Evolutionary conservation across 352 stramenopile species (phyloP).

Genomic region (Pilasporangium apinafurcum): DNA sequence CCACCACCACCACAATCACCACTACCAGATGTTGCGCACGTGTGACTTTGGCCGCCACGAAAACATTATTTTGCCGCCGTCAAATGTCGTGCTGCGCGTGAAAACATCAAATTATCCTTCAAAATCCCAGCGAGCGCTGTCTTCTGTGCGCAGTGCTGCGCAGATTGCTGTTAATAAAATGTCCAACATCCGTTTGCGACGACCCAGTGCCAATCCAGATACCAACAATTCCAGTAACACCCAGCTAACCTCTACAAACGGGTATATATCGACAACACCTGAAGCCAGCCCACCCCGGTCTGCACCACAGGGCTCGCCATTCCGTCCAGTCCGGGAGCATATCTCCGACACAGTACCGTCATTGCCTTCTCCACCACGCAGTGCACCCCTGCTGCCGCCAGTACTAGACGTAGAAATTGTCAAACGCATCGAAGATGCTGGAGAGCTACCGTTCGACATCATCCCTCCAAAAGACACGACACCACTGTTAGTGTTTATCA

Average conservation of each 20-base stretch:
- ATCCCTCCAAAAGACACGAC: slow-evolving; percentile 37
- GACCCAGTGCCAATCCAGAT: slow-evolving; percentile 12
- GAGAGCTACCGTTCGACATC: slow-evolving; percentile 50
- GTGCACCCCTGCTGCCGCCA: slow-evolving; percentile 2
- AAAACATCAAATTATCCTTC: slow-evolving; percentile 25
- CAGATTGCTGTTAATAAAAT: slow-evolving; percentile 69
- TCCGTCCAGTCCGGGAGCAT: no score
- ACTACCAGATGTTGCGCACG: slow-evolving; percentile 29
- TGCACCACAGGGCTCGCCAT: background rate
- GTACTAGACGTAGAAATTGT: slow-evolving; percentile 1
- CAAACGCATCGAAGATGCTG: slow-evolving; percentile 2
- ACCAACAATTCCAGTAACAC: slow-evolving; percentile 9
- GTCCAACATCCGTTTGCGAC: slow-evolving; percentile 58
- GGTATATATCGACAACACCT: no score
- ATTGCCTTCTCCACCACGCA: background rate
- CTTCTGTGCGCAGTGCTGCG: slow-evolving; percentile 56
- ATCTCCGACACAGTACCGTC: no score
- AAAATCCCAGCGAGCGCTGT: slow-evolving; percentile 61
- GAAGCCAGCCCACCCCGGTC: background rate
- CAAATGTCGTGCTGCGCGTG: slow-evolving; percentile 43
- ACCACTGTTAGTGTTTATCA: slow-evolving; percentile 92
- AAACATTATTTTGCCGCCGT: slow-evolving; percentile 59
- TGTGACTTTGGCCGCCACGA: slow-evolving; percentile 68
- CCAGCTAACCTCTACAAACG: no score
- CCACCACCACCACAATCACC: slow-evolving; percentile 9